A percentile compares a stretch with the other conserved stretches of the same genome.
These are phyloP conservation scores for Fusarium brevicatenulatum DNA, from an alignment of 2,329 filamentous ascomycete genomes.

Conservation along the genomic window DNA sequence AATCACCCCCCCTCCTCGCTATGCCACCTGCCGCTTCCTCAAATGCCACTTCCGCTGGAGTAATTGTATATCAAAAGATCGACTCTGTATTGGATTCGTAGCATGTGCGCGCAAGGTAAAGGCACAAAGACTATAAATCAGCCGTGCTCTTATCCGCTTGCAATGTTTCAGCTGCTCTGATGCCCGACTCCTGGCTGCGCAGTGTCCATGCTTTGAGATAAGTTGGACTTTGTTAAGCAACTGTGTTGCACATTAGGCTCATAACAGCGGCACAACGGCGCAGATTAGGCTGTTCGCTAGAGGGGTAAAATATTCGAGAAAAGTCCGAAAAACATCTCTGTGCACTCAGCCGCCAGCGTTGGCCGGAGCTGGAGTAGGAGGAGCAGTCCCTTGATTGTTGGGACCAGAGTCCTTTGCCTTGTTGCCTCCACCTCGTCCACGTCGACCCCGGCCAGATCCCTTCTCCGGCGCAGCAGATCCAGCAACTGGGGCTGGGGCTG, in stretches of 20 bases:
- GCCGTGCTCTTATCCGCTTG: constrained; percentile 15
- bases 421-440: constrained; percentile 47
- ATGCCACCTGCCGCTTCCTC: neutral
- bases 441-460: constrained; percentile 46
- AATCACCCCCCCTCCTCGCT: neutral
- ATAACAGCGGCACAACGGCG: constrained; percentile 19
- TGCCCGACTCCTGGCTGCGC: neutral
- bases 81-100: constrained; percentile 12
- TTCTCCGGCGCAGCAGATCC: constrained; percentile 44
- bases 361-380: neutral
- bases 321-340: neutral
- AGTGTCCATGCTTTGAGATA: constrained; percentile 15
- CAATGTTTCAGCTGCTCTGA: neutral
- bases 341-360: constrained; percentile 36
- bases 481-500: constrained; percentile 20
- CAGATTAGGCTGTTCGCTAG: constrained; percentile 15
- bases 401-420: constrained; percentile 40
- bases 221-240: constrained; percentile 19
- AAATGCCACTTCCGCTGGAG: neutral
- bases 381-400: constrained; percentile 17
- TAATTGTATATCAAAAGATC: constrained; percentile 13
- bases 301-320: constrained; percentile 28
- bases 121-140: neutral
- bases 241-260: neutral
- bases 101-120: constrained; percentile 6